Percentiles rank a stretch among this genome's conserved stretches.
These are phyloP conservation scores for Macrolepiota dolichaula DNA, from an alignment of 768 basidiomycete genomes.

Conservation along the genomic window DNA sequence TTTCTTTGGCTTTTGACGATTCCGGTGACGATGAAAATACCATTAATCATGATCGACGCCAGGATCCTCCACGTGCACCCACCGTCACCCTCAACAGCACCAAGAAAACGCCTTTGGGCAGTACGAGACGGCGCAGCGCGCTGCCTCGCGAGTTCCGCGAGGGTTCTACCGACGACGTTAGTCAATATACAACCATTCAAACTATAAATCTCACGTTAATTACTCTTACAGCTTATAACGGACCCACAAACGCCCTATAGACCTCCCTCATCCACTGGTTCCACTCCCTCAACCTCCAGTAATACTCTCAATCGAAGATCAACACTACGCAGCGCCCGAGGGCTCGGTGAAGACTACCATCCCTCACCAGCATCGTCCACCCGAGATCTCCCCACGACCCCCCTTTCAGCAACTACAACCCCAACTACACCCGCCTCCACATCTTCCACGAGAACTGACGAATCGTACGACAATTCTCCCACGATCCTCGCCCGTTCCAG, in stretches of 20 bases:
- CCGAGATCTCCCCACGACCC: conserved; percentile 12
- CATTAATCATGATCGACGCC: conserved; percentile 24
- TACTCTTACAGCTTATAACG: conserved; percentile 22
- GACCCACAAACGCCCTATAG: conserved; percentile 31
- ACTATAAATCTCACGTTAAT: conserved; percentile 29
- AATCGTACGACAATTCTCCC: background rate
- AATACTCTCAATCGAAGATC: conserved; percentile 1
- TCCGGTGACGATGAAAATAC: conserved; percentile 24
- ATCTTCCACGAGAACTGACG: background rate
- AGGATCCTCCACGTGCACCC: conserved; percentile 56
- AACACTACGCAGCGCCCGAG: conserved; percentile 14
- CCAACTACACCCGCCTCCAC: background rate
- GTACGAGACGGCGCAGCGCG: conserved; percentile 32
- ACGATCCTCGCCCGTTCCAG: conserved; percentile 7
- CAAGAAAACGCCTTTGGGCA: conserved; percentile 44
- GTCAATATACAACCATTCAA: conserved; percentile 33
- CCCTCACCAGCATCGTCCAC: conserved; percentile 15
- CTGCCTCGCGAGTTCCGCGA: conserved; percentile 41
- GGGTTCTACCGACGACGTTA: conserved; percentile 20
- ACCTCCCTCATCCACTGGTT: conserved; percentile 20
- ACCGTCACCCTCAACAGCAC: conserved; percentile 20
- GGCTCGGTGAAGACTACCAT: conserved; percentile 22
- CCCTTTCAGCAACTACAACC: background rate
- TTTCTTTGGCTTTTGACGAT: conserved; percentile 24
- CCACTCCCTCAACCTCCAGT: background rate